A percentile compares a stretch with the other conserved stretches of the same genome.
Evolutionary conservation across 176 grass and related monocot genomes (phyloP).

Genomic region (Alopecurus myosuroides): DNA sequence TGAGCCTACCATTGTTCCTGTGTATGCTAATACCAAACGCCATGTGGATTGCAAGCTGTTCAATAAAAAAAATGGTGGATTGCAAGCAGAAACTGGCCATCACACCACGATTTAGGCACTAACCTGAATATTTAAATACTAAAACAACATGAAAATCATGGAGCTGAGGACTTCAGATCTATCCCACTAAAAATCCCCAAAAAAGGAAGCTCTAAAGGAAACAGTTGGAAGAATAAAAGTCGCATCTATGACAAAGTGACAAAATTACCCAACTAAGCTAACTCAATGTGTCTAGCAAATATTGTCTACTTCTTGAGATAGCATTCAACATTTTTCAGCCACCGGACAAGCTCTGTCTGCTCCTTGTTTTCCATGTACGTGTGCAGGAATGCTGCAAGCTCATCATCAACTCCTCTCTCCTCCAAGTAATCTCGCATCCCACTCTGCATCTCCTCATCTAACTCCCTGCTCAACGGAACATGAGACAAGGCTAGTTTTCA

Average conservation of each 20-base stretch:
- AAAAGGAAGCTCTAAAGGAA: too few species aligned
- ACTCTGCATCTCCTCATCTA: conserved; percentile 81
- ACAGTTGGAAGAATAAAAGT: too few species aligned
- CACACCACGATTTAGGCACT: too few species aligned
- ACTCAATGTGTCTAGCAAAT: background rate
- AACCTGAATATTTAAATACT: too few species aligned
- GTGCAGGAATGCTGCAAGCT: conserved; percentile 67
- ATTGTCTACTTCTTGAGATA: conserved; percentile 46
- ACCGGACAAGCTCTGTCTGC: conserved; percentile 57
- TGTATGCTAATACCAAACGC: too few species aligned
- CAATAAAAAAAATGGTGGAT: too few species aligned
- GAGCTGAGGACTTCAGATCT: too few species aligned
- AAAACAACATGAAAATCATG: too few species aligned
- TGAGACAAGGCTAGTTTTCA: background rate
- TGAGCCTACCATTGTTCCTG: too few species aligned
- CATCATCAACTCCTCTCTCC: conserved; percentile 69
- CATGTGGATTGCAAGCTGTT: too few species aligned
- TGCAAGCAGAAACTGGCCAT: too few species aligned
- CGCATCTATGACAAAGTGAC: background rate
- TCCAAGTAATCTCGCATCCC: conserved; percentile 58
- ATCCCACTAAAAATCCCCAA: too few species aligned
- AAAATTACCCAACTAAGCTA: background rate
- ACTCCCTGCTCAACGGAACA: conserved; percentile 51
- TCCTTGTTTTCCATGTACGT: conserved; percentile 65
- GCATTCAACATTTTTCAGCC: conserved; percentile 50